These are phyloP conservation scores for Taphrina communis DNA, from an alignment of 1,139 yeast genomes.

Conservation along the genomic window DNA sequence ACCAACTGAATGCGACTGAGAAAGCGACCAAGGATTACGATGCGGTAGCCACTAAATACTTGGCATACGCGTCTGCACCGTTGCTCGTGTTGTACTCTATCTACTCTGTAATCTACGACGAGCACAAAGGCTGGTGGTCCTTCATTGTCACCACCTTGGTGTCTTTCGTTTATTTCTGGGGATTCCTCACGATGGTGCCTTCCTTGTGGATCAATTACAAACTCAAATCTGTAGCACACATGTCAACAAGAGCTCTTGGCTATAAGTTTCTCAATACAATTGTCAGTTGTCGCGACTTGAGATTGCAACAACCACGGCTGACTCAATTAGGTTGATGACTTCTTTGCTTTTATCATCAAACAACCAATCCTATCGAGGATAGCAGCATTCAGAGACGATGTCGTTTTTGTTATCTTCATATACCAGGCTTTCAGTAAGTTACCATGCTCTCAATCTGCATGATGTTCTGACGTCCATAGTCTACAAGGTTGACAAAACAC, in stretches of 20 bases:
- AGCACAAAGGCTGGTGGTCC: slow-evolving; percentile 56
- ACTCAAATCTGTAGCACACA: slow-evolving; percentile 56
- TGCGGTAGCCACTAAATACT: slow-evolving; percentile 53
- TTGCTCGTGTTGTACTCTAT: slow-evolving; percentile 53
- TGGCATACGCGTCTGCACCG: slow-evolving; percentile 54
- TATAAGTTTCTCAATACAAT: slow-evolving; percentile 56
- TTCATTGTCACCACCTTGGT: slow-evolving; percentile 54
- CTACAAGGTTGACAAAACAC: slow-evolving; percentile 53
- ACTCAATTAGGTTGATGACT: slow-evolving; percentile 50
- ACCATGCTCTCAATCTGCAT: not conserved
- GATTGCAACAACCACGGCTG: not conserved
- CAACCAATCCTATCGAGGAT: slow-evolving; percentile 48
- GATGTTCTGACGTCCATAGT: not conserved
- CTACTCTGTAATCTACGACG: slow-evolving; percentile 53
- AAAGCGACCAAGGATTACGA: slow-evolving; percentile 55
- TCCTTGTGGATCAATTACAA: slow-evolving; percentile 55
- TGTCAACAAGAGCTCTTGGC: slow-evolving; percentile 55
- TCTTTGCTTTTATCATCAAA: slow-evolving; percentile 56
- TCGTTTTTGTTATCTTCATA: slow-evolving; percentile 54
- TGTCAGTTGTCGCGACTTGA: slow-evolving; percentile 41
- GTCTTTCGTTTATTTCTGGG: slow-evolving; percentile 56
- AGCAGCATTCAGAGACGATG: slow-evolving; percentile 55
- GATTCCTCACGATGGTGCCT: slow-evolving; percentile 55
- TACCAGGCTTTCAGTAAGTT: slow-evolving; percentile 53
- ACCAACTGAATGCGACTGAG: slow-evolving; percentile 53